Base-by-base conservation (phyloP, 1,284 basidiomycete species). In the Leccinum angustisporum region DNA sequence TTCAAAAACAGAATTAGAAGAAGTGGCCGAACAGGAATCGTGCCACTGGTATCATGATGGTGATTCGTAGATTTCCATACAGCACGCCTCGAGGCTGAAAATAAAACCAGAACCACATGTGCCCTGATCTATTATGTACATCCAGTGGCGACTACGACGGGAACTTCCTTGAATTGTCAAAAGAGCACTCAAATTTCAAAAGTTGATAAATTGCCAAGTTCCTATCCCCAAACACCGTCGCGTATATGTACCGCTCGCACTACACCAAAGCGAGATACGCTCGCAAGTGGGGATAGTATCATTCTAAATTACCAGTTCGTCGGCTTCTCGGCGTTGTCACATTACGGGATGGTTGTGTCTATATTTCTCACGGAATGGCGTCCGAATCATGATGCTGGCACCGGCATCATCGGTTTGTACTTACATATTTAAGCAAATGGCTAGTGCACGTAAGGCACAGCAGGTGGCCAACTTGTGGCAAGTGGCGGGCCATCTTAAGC, bases 341-440 rank as follows among this genome's bases (percentile, higher is more conserved):
- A 50, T 50, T 50, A 50, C 48, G 48, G 0, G 27, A 52, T 5
- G 25, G 13, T 52, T 30, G 30, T 30, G 4, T 21, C 21, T 14
- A 50, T 8, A 50, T 53, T 51, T 53, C 51, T 31, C 51, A 53
- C 48, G 48, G 48, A 50, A 50, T 27, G 43, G 43, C 21, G 13
- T 25, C 48, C 48, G 34, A 36, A 36, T 36, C 34, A 43, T 10
- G 40, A 25, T 14, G 46, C 13, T 25, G 46, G 46, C 46, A 50
- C 48, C 48, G 48, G 21, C 25, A 27, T 50, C 13, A 50, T 27
- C 48, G 48, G 16, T 18, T 34, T 56, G 40, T 68, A 50, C n/a
- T 11, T 36, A 25, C 13, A 31, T 56, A 27, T 25, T 36, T 2
- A 18, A 55, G 30, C 16, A 50, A 25, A 54, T n/a, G 53, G 38